Evolutionary conservation across 148 eudicot genomes (phyloP).

Genomic region (Persicaria maculosa): DNA sequence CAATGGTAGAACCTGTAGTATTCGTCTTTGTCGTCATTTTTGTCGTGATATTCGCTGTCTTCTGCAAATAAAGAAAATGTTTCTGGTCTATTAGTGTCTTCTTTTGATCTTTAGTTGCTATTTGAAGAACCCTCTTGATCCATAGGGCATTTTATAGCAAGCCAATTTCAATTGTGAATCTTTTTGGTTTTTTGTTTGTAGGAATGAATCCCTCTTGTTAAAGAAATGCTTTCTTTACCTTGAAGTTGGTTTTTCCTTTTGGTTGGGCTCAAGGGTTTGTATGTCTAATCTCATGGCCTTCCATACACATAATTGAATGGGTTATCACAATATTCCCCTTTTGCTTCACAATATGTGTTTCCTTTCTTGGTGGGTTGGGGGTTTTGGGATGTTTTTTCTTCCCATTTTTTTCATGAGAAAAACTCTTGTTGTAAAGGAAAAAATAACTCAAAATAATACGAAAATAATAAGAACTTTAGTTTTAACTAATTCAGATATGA

Average conservation of each 20-base stretch:
- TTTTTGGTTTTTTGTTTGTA: not conserved
- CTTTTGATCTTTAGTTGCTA: not conserved
- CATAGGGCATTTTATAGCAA: slow-evolving; percentile 3
- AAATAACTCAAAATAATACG: too few species aligned
- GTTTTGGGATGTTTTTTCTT: not conserved
- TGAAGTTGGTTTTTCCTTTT: slow-evolving; percentile 2
- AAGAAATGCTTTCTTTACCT: slow-evolving; percentile 6
- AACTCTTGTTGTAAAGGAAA: not conserved
- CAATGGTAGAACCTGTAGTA: not conserved
- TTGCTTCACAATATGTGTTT: not conserved
- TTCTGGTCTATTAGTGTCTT: too few species aligned
- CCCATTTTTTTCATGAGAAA: not conserved
- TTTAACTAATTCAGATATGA: too few species aligned
- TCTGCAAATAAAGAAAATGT: not conserved
- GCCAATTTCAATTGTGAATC: not conserved
- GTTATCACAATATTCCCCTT: not conserved
- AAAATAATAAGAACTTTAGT: too few species aligned
- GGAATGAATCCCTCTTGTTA: not conserved
- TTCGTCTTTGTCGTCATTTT: not conserved
- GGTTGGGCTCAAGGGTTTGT: slow-evolving; percentile 2
- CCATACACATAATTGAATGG: not conserved
- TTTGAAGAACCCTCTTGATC: not conserved
- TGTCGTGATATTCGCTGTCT: not conserved
- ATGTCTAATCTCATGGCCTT: not conserved
- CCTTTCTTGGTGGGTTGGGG: not conserved